These are phyloP conservation scores for Anethum foeniculum DNA, from an alignment of 140 eudicot species.

Conservation along the genomic window DNA sequence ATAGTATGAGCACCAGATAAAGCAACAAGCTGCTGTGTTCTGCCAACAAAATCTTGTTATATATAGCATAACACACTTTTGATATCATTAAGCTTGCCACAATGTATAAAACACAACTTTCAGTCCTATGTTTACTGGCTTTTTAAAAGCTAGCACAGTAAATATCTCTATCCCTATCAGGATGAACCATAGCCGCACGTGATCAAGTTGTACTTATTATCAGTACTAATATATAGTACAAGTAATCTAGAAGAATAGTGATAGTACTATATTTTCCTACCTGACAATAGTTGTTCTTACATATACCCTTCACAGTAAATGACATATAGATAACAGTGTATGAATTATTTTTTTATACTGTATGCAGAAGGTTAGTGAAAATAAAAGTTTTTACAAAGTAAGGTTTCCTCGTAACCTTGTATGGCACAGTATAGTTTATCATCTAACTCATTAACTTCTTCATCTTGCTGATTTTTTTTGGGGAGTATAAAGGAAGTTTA, in stretches of 20 bases:
- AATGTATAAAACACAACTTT: not conserved
- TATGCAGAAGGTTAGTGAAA: not conserved
- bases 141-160: not conserved
- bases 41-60: slow-evolving; percentile 16
- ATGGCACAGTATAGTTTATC: not conserved
- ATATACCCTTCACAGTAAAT: not conserved
- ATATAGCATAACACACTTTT: not conserved
- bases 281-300: not conserved
- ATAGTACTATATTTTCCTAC: not conserved
- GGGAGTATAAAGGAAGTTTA: not conserved
- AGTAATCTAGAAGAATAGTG: not conserved
- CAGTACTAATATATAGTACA: not conserved
- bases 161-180: not conserved
- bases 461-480: not conserved
- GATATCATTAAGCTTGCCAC: not conserved
- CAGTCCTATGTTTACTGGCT: not conserved
- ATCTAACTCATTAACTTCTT: not conserved
- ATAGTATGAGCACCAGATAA: slow-evolving; percentile 96
- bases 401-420: not conserved
- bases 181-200: not conserved
- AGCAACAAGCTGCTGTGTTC: slow-evolving; percentile 90
- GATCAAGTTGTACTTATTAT: not conserved
- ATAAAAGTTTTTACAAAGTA: too few species aligned
- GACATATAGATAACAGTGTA: not conserved
- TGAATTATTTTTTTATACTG: not conserved